A percentile compares a stretch with the other conserved stretches of the same genome.
Conservation (phyloP, 495 filamentous ascomycete species). For the Trichocladium antarcticum region DNA sequence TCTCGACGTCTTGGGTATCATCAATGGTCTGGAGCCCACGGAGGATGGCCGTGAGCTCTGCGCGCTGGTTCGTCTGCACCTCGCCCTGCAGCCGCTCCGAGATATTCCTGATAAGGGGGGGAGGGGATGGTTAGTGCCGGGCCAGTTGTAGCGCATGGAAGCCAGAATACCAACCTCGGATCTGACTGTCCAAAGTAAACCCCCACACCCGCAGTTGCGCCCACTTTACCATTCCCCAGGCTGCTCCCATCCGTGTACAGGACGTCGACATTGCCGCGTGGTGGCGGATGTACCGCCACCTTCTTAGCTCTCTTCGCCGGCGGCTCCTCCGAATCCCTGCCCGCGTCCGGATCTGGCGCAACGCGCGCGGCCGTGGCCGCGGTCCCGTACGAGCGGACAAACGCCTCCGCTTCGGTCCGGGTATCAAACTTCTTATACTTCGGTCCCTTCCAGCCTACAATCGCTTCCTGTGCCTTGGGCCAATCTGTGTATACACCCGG, state of each 20-base stretch:
- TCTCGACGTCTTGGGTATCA: conserved; percentile 45
- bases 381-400: conserved; percentile 26
- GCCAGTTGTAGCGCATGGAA: background rate
- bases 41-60: conserved; percentile 79
- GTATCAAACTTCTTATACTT: conserved; percentile 75
- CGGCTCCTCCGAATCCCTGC: conserved; percentile 16
- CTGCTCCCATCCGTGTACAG: conserved; percentile 89
- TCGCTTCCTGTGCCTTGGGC: conserved; percentile 64
- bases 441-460: conserved; percentile 63
- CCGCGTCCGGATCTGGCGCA: background rate
- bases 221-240: conserved; percentile 59
- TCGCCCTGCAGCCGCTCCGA: conserved; percentile 67
- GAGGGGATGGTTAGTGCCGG: conserved; percentile 1
- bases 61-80: conserved; percentile 85
- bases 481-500: conserved; percentile 88
- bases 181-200: conserved; percentile 76
- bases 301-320: conserved; percentile 50
- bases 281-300: conserved; percentile 9
- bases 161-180: conserved; percentile 49
- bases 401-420: conserved; percentile 56
- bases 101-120: conserved; percentile 46
- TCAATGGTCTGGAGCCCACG: conserved; percentile 65
- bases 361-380: conserved; percentile 30
- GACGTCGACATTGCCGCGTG: conserved; percentile 33
- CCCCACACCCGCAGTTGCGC: conserved; percentile 71